Evolutionary conservation across 805 yeast genomes (phyloP), one percentile per base, ranked within the genome.

Genomic region (Tanozyma kutaoensis): DNA sequence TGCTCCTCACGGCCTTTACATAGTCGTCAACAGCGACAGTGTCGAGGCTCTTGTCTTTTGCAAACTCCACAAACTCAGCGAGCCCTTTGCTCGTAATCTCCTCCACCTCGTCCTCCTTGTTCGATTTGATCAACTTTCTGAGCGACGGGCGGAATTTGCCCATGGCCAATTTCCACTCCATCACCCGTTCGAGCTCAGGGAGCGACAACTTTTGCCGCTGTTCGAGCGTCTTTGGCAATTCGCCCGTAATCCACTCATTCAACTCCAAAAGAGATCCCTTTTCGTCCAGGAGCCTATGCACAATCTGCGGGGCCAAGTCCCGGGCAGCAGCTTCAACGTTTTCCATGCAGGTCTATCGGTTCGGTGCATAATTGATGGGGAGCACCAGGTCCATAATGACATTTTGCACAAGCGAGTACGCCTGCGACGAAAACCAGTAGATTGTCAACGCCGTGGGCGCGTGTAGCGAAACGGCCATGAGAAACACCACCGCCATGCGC

Each of bases 361-460:
- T n/a, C n/a, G 17, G 17, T 7, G 7, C 17, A 7, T 15, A 15
- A 7, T 7, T 7, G 17, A 76, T 54, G 1, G 94, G 94, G 44
- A 77, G 52, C 20, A 61, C 49, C 39, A 58, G 54, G 43, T 86
- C 91, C 42, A 88, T 52, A 12, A 78, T 33, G 10, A 77, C 47
- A 46, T 86, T 88, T 41, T 88, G 96, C 1, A 69, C 34, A 32
- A 81, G 52, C 2, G 96, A 85, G 45, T 63, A 86, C 4, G 65
- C 39, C 45, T 84, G 86, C 0, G 95, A 84, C 24, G 88, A 72
- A 17, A 82, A 64, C 98, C 97, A 88, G 52, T 86, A 88, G n/a
- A 84, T 46, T 0, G 77, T 70, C 20, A 86, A 54, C 1, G 93
- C 82, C 16, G 76, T 58, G 0, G 97, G 94, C 0, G 94, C 93